A percentile compares a stretch with the other conserved stretches of the same genome.
phyloP scores from a whole-genome alignment of 2,329 filamentous ascomycete genomes.

The Mycosphaerella arachidis region DNA sequence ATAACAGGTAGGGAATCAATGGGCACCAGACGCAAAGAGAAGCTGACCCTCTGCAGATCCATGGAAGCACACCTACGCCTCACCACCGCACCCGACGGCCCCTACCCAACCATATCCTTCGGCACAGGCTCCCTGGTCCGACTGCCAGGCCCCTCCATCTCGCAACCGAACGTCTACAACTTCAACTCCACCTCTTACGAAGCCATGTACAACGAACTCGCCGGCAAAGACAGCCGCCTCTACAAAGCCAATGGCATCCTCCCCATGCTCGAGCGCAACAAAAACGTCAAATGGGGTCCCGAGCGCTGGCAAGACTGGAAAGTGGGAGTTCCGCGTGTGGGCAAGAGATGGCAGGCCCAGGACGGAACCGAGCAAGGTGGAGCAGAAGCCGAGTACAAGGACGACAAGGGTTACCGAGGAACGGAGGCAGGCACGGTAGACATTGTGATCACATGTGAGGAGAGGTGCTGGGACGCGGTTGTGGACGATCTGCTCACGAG shows the following conservation, averaged over 20 bases:
- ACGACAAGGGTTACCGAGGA: slow-evolving; percentile 70
- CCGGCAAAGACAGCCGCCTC: slow-evolving; percentile 75
- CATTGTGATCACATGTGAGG: slow-evolving; percentile 93
- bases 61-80: slow-evolving; percentile 99
- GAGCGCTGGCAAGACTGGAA: slow-evolving; percentile 99
- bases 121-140: slow-evolving; percentile 93
- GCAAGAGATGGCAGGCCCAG: slow-evolving; percentile 45
- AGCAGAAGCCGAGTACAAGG: slow-evolving; percentile 47
- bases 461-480: slow-evolving; percentile 96
- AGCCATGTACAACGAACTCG: slow-evolving; percentile 87
- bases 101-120: slow-evolving; percentile 94
- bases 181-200: slow-evolving; percentile 98
- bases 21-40: not conserved
- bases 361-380: slow-evolving; percentile 1
- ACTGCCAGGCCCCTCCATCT: slow-evolving; percentile 83
- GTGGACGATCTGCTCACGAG: slow-evolving; percentile 86
- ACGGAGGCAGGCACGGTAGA: slow-evolving; percentile 88
- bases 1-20: slow-evolving; percentile 67
- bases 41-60: slow-evolving; percentile 50
- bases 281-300: slow-evolving; percentile 87
- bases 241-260: slow-evolving; percentile 90
- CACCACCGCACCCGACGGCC: slow-evolving; percentile 56
- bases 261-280: slow-evolving; percentile 92
- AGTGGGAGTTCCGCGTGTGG: slow-evolving; percentile 74
- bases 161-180: slow-evolving; percentile 92